phyloP scores from a whole-genome alignment of 495 filamentous ascomycete species.

The Xylaria palmicola region DNA sequence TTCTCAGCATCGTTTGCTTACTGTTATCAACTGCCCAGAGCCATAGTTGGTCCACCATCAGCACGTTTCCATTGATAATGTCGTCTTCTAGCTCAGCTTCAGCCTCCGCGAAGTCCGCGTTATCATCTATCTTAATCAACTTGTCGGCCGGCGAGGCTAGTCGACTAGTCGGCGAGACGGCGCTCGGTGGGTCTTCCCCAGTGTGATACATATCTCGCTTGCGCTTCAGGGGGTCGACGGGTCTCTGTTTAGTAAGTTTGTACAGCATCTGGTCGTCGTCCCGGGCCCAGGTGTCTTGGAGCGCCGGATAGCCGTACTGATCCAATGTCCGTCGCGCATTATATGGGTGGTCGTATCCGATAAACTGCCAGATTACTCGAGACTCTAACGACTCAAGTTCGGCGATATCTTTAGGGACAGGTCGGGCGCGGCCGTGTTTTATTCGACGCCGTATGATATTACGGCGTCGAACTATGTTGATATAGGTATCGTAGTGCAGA shows the following conservation, averaged over 20 bases:
- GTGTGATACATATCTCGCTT: constrained; percentile 26
- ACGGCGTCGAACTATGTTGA: constrained; percentile 57
- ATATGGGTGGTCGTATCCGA: constrained; percentile 62
- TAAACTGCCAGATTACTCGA: constrained; percentile 63
- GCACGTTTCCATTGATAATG: constrained; percentile 58
- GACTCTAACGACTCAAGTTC: constrained; percentile 55
- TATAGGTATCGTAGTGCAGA: constrained; percentile 68
- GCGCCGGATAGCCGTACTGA: constrained; percentile 64
- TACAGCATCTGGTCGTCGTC: constrained; percentile 73
- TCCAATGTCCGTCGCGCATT: constrained; percentile 65
- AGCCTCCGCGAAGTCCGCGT: constrained; percentile 21
- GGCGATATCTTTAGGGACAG: constrained; percentile 54
- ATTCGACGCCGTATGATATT: constrained; percentile 56
- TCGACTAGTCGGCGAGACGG: constrained; percentile 16
- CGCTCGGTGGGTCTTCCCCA: constrained; percentile 17
- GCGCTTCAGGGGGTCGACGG: constrained; percentile 15
- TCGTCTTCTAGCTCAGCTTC: constrained; percentile 34
- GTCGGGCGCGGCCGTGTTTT: constrained; percentile 56
- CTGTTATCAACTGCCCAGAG: constrained; percentile 63
- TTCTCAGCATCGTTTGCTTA: constrained; percentile 32
- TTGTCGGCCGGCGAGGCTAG: constrained; percentile 14
- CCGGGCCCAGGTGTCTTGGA: constrained; percentile 59
- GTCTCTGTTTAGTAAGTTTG: constrained; percentile 58
- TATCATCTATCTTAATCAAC: constrained; percentile 11
- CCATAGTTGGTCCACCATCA: constrained; percentile 73